phyloP scores from a whole-genome alignment of 495 filamentous ascomycete genomes.

The Terfezia boudieri region DNA sequence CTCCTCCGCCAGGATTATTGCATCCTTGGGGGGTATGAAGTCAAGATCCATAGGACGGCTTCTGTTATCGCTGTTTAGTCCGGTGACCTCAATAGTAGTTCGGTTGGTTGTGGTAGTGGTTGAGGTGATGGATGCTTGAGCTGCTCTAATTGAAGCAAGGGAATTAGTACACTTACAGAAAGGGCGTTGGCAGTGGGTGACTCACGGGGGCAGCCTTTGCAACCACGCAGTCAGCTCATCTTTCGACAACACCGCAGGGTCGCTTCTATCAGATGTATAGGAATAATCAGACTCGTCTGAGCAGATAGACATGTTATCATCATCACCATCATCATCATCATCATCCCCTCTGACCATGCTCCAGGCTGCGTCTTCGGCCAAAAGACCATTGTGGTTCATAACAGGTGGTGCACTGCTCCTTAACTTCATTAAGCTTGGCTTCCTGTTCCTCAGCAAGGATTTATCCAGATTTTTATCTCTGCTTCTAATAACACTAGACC shows the following conservation, averaged over 20 bases:
- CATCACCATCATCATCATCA: conserved; percentile 10
- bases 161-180: too few relatives aligned
- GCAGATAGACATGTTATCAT: conserved; percentile 22
- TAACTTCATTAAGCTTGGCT: not conserved
- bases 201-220: conserved; percentile 13
- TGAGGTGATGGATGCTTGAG: conserved; percentile 41
- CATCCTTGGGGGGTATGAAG: conserved; percentile 39
- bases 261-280: not conserved
- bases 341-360: conserved; percentile 26
- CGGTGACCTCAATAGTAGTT: conserved; percentile 46
- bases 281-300: conserved; percentile 3
- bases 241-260: not conserved
- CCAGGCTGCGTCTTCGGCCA: conserved; percentile 6
- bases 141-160: conserved; percentile 5
- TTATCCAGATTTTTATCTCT: not conserved
- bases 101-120: conserved; percentile 41
- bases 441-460: not conserved
- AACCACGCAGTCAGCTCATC: conserved; percentile 5
- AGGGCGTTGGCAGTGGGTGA: not conserved
- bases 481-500: not conserved
- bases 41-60: conserved; percentile 32
- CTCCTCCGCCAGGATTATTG: conserved; percentile 33
- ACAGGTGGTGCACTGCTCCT: not conserved
- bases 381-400: too few relatives aligned
- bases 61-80: not conserved